These are phyloP conservation scores for Cetraspora pellucida DNA, from an alignment of 192 early-diverging fungal species.

Conservation along the genomic window DNA sequence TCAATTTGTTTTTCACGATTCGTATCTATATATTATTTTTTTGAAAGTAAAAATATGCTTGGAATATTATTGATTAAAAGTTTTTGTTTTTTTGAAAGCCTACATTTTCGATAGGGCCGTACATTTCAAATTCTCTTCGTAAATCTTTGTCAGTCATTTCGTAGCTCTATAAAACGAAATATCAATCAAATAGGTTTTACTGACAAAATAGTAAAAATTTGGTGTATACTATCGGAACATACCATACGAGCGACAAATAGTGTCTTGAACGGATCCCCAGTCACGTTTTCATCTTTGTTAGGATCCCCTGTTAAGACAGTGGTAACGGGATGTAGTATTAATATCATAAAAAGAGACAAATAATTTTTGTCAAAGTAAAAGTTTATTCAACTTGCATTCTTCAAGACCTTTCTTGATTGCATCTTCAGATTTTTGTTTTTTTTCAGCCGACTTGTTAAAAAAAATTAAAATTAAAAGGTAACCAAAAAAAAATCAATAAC, in stretches of 20 bases:
- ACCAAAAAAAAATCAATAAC: background rate
- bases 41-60: background rate
- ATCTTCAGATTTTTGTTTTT: constrained; percentile 63
- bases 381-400: constrained; percentile 48
- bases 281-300: constrained; percentile 67
- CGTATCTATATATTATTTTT: constrained; percentile 50
- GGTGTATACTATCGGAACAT: background rate
- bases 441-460: constrained; percentile 52
- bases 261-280: constrained; percentile 90
- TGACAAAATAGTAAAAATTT: background rate
- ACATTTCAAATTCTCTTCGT: constrained; percentile 73
- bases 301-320: constrained; percentile 63
- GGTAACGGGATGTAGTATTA: no score
- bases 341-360: no score
- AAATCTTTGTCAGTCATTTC: constrained; percentile 78
- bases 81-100: constrained; percentile 17
- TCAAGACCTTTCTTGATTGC: constrained; percentile 53
- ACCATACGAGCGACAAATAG: constrained; percentile 85
- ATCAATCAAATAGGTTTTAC: background rate
- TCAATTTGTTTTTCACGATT: constrained; percentile 65
- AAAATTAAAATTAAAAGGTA: background rate
- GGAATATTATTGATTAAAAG: no score
- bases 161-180: constrained; percentile 53
- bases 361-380: background rate
- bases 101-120: constrained; percentile 81